Evolutionary conservation across 805 yeast genomes (phyloP).

Genomic region (Yamadazyma sp.): DNA sequence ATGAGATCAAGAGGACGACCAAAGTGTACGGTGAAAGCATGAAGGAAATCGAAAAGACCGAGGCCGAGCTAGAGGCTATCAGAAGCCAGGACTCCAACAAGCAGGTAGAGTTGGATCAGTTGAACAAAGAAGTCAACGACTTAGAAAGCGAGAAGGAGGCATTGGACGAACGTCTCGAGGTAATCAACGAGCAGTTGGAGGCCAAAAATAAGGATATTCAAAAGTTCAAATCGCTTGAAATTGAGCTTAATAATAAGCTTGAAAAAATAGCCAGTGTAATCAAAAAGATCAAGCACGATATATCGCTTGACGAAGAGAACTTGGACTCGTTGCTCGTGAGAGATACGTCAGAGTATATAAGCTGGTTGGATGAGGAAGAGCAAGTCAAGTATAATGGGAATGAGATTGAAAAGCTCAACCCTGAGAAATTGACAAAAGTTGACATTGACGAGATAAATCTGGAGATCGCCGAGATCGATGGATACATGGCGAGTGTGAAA

Average conservation of each 20-base stretch:
- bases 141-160: slow-evolving; percentile 41
- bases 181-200: slow-evolving; percentile 24
- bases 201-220: slow-evolving; percentile 49
- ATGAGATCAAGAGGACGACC: slow-evolving; percentile 56
- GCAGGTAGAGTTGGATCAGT: slow-evolving; percentile 32
- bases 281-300: slow-evolving; percentile 38
- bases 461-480: slow-evolving; percentile 56
- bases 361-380: slow-evolving; percentile 49
- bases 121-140: slow-evolving; percentile 28
- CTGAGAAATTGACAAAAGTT: slow-evolving; percentile 50
- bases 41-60: slow-evolving; percentile 40
- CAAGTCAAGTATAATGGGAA: slow-evolving; percentile 34
- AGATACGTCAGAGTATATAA: slow-evolving; percentile 51
- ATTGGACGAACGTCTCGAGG: slow-evolving; percentile 40
- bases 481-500: slow-evolving; percentile 52
- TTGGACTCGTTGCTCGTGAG: slow-evolving; percentile 48
- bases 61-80: slow-evolving; percentile 24
- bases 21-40: slow-evolving; percentile 48
- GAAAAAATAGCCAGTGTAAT: slow-evolving; percentile 49
- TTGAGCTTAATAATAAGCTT: slow-evolving; percentile 62
- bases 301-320: slow-evolving; percentile 37
- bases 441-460: slow-evolving; percentile 49
- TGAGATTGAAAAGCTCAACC: slow-evolving; percentile 44
- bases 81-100: slow-evolving; percentile 20
- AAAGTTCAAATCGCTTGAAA: slow-evolving; percentile 60